Percentiles rank a stretch among this genome's conserved stretches.
Conservation (phyloP, 2,329 filamentous ascomycete genomes). For the Davidsoniella neocaledoniae region DNA sequence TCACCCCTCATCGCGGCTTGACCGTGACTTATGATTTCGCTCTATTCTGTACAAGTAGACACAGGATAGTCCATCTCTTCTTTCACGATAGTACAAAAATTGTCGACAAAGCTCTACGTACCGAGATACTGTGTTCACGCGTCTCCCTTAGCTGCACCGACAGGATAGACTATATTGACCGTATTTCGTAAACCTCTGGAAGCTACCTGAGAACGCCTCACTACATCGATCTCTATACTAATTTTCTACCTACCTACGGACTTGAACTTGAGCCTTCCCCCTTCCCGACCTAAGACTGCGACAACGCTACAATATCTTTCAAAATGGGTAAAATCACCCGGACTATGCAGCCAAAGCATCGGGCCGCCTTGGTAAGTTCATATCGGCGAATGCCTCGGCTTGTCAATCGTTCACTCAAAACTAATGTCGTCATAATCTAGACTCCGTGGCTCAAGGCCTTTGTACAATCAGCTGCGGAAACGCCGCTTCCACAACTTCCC, state of each 20-base stretch:
- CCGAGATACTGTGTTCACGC: no score
- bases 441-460: conserved; percentile 78
- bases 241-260: not conserved
- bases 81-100: not conserved
- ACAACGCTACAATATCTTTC: conserved; percentile 18
- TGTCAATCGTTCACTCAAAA: not conserved
- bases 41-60: no score
- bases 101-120: not conserved
- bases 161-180: not conserved
- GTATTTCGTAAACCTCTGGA: not conserved
- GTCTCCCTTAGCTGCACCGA: not conserved
- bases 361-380: conserved; percentile 44
- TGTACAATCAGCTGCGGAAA: conserved; percentile 50
- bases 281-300: not conserved
- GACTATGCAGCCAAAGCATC: conserved; percentile 48
- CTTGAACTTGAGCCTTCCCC: no score
- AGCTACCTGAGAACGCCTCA: not conserved
- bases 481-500: conserved; percentile 61
- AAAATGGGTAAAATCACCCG: conserved; percentile 55
- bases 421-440: conserved; percentile 26
- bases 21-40: not conserved
- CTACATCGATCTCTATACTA: not conserved
- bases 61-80: not conserved
- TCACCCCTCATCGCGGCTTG: conserved; percentile 12
- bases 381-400: conserved; percentile 7